phyloP scores from a whole-genome alignment of 805 yeast species.

The Starmerella stigmatis region DNA sequence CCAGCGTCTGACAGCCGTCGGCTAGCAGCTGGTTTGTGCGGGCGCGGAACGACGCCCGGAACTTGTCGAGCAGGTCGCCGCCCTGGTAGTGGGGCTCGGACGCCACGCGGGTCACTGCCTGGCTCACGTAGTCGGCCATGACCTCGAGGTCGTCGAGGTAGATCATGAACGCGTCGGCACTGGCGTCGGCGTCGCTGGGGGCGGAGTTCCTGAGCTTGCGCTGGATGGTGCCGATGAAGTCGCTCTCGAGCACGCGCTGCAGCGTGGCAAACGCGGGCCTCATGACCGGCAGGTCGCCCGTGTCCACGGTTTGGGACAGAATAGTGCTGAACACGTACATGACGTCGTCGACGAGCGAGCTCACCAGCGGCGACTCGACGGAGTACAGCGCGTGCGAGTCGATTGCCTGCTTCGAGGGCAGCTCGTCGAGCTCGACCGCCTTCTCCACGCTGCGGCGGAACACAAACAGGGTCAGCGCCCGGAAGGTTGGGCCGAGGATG shows the following conservation, averaged over 20 bases:
- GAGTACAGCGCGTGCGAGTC: slow-evolving; percentile 29
- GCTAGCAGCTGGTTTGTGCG: slow-evolving; percentile 34
- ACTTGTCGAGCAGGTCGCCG: slow-evolving; percentile 19
- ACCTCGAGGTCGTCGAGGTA: slow-evolving; percentile 64
- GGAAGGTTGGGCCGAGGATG: slow-evolving; percentile 52
- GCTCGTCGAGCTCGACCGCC: slow-evolving; percentile 67
- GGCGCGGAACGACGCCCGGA: slow-evolving; percentile 28
- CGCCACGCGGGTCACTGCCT: slow-evolving; percentile 30
- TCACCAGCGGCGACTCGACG: slow-evolving; percentile 48
- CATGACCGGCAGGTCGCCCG: slow-evolving; percentile 54
- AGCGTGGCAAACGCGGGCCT: slow-evolving; percentile 46
- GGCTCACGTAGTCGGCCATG: slow-evolving; percentile 46
- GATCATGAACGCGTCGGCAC: slow-evolving; percentile 40
- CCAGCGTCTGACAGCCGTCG: slow-evolving; percentile 36
- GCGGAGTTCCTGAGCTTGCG: slow-evolving; percentile 38
- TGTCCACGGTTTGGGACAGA: slow-evolving; percentile 52
- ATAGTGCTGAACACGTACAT: slow-evolving; percentile 61
- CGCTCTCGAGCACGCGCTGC: slow-evolving; percentile 52
- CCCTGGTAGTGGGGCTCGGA: slow-evolving; percentile 6
- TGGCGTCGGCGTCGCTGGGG: slow-evolving; percentile 24
- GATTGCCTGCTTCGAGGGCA: slow-evolving; percentile 37
- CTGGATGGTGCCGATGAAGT: slow-evolving; percentile 48
- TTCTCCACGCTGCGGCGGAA: slow-evolving; percentile 70
- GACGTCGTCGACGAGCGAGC: slow-evolving; percentile 81
- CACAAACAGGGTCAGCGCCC: slow-evolving; percentile 52